Evolutionary conservation across 371 early-diverging fungal species (phyloP), one percentile per base, ranked within the genome.

Genomic region (Zopfochytrium polystomum): DNA sequence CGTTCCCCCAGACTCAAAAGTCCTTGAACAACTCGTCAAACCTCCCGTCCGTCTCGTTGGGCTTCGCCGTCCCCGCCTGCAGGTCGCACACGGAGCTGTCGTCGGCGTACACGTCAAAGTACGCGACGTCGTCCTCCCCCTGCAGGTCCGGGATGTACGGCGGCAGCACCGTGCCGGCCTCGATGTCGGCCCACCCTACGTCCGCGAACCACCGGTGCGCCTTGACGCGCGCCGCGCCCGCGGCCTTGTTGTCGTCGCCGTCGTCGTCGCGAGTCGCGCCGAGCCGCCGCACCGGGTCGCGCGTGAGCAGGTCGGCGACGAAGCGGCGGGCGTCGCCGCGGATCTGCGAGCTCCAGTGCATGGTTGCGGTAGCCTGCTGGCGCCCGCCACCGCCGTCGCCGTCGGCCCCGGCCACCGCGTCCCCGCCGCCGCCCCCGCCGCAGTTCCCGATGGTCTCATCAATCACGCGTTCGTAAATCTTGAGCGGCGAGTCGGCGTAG

Each of bases 161-260:
- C 31, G 94, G 89, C 6, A 86, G 78, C 0, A 92, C 79, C 62
- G 82, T 76, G 73, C 87, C 87, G 32, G 82, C 79, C 23, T 87
- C 72, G 65, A 95, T 81, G 31, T 87, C 92, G 55, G 90, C 87
- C 93, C 93, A 96, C 70, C 91, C 87, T 51, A 91, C 85, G 27
- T 89, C 90, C 29, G 78, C 74, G 78, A 96, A 96, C 83, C 91
- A 96, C 5, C 90, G 86, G 67, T 96, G 96, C n/a, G 78, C 78
- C 75, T 88, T 93, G 54, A 96, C 87, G 43, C n/a, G n/a, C n/a
- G n/a, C n/a, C n/a, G n/a, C n/a, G n/a, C n/a, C n/a, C n/a, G n/a
- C n/a, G n/a, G n/a, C n/a, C n/a, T n/a, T n/a, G n/a, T n/a, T n/a
- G n/a, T n/a, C n/a, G 31, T 93, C 92, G 50, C 81, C 86, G n/a